A percentile compares a stretch with the other conserved stretches of the same genome.
Evolutionary conservation across 108 stramenopile genomes (phyloP).

Genomic region (Cyclotella cryptica): DNA sequence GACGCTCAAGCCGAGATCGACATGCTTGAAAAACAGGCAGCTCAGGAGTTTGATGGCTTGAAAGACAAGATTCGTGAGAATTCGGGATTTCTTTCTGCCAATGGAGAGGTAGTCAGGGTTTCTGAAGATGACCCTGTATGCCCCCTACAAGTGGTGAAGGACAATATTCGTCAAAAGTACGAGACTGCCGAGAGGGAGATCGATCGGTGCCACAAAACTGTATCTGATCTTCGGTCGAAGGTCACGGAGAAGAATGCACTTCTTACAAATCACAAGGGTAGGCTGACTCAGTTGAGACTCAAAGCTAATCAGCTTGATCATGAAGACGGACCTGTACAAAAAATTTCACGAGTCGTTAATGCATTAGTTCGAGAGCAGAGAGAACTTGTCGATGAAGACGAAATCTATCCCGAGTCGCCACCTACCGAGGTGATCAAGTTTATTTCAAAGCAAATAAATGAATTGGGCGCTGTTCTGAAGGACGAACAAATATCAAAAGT

Average conservation of each 20-base stretch:
- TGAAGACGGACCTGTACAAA: slow-evolving; percentile 61
- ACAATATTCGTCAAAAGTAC: slow-evolving; percentile 36
- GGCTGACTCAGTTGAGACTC: slow-evolving; percentile 27
- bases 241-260: slow-evolving; percentile 51
- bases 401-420: slow-evolving; percentile 31
- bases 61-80: slow-evolving; percentile 41
- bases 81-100: slow-evolving; percentile 17
- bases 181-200: slow-evolving; percentile 34
- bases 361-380: slow-evolving; percentile 18
- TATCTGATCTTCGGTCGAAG: slow-evolving; percentile 33
- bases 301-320: slow-evolving; percentile 43
- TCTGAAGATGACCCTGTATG: slow-evolving; percentile 26
- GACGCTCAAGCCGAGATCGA: slow-evolving; percentile 75
- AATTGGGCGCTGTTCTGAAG: slow-evolving; percentile 27
- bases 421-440: slow-evolving; percentile 64
- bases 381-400: slow-evolving; percentile 31
- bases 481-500: slow-evolving; percentile 54
- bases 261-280: slow-evolving; percentile 34
- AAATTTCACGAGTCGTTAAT: slow-evolving; percentile 54
- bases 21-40: slow-evolving; percentile 68
- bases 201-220: slow-evolving; percentile 20
- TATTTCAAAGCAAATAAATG: slow-evolving; percentile 34
- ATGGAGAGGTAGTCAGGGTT: slow-evolving; percentile 27
- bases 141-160: slow-evolving; percentile 25
- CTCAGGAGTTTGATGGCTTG: slow-evolving; percentile 49